Evolutionary conservation across 2,329 filamentous ascomycete species (phyloP).

Genomic region (Hypoxylon sp.): DNA sequence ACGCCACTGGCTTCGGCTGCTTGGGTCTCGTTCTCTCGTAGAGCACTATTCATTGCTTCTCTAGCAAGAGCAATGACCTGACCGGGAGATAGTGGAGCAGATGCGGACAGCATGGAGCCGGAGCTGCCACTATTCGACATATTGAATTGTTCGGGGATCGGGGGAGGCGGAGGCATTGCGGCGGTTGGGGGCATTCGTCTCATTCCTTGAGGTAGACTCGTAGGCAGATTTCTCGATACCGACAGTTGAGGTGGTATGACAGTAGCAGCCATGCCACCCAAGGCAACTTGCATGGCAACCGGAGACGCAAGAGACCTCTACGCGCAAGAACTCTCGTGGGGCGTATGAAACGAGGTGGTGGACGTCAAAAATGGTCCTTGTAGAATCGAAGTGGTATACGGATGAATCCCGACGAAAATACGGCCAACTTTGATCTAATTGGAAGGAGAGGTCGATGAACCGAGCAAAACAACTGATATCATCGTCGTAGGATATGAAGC

Average conservation of each 20-base stretch:
- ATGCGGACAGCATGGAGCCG: slow-evolving; percentile 64
- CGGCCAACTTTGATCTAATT: slow-evolving; percentile 38
- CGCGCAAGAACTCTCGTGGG: slow-evolving; percentile 20
- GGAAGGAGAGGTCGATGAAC: slow-evolving; percentile 31
- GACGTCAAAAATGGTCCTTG: slow-evolving; percentile 40
- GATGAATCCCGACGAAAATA: slow-evolving; percentile 39
- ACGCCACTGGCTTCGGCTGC: slow-evolving; percentile 72
- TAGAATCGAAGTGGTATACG: slow-evolving; percentile 36
- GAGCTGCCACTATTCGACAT: slow-evolving; percentile 49
- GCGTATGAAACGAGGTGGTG: slow-evolving; percentile 35
- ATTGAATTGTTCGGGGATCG: slow-evolving; percentile 65
- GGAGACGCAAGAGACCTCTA: slow-evolving; percentile 12
- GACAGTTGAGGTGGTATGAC: slow-evolving; percentile 52
- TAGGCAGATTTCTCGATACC: slow-evolving; percentile 50
- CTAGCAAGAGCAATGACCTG: slow-evolving; percentile 77
- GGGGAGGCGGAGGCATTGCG: slow-evolving; percentile 61
- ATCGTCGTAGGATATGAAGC: slow-evolving; percentile 35
- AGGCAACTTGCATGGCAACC: slow-evolving; percentile 50
- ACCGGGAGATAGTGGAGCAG: slow-evolving; percentile 69
- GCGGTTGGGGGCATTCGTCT: slow-evolving; percentile 50
- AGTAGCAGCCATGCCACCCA: slow-evolving; percentile 53
- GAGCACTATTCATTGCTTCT: slow-evolving; percentile 76
- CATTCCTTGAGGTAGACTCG: slow-evolving; percentile 51
- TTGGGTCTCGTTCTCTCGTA: slow-evolving; percentile 76
- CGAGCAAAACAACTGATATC: slow-evolving; percentile 34